phyloP scores from a whole-genome alignment of 2,329 filamentous ascomycete species.

The Sordariomycetes sp. region DNA sequence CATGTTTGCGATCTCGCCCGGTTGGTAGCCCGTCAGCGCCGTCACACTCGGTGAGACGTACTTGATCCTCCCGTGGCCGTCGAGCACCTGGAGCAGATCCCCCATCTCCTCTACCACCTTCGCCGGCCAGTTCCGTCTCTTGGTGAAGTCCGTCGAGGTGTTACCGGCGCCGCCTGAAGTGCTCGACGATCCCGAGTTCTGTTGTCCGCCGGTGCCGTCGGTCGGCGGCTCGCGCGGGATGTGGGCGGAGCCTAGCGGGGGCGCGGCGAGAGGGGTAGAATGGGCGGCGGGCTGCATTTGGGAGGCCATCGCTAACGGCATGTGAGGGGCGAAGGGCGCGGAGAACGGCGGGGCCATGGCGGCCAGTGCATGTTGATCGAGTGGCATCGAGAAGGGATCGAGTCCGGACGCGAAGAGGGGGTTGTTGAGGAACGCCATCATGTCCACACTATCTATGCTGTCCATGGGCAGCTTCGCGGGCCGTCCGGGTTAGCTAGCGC shows the following conservation, averaged over 20 bases:
- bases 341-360: constrained; percentile 6
- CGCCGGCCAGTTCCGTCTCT: constrained; percentile 69
- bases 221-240: background rate
- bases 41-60: constrained; percentile 77
- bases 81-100: constrained; percentile 81
- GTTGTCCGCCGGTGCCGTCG: background rate
- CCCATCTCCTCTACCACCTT: constrained; percentile 82
- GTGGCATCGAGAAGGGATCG: constrained; percentile 28
- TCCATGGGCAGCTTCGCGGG: constrained; percentile 5
- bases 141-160: constrained; percentile 23
- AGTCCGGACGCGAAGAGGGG: constrained; percentile 23
- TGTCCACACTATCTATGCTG: constrained; percentile 21
- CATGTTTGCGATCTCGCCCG: constrained; percentile 59
- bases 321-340: background rate
- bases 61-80: constrained; percentile 70
- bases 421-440: constrained; percentile 32
- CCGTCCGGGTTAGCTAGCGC: background rate
- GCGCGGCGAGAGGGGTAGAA: background rate
- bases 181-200: background rate
- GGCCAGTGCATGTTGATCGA: constrained; percentile 21
- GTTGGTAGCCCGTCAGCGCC: constrained; percentile 62
- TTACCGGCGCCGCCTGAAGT: constrained; percentile 12
- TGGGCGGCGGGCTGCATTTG: background rate
- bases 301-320: background rate
- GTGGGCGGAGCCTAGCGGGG: background rate